These are phyloP conservation scores for Rhytidhysteron rufulum DNA, from an alignment of 2,329 filamentous ascomycete species.

Conservation along the genomic window DNA sequence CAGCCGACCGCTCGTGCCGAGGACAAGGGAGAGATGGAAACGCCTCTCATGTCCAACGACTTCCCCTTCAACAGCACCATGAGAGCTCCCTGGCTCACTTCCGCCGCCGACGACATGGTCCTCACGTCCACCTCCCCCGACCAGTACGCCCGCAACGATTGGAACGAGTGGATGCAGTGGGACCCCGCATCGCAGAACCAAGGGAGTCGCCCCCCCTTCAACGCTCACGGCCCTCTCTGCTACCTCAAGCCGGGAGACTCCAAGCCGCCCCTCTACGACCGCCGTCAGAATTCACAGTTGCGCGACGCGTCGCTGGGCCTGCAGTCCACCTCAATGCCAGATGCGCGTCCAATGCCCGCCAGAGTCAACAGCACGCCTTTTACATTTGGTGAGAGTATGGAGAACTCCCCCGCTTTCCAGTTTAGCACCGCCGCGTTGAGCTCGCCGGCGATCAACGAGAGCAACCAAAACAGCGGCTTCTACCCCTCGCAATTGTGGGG, in stretches of 20 bases:
- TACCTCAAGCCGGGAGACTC: constrained; percentile 21
- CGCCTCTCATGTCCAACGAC: constrained; percentile 30
- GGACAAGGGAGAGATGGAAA: constrained; percentile 25
- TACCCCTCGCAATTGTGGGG: constrained; percentile 31
- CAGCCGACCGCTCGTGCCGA: not conserved
- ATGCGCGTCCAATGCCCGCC: constrained; percentile 18
- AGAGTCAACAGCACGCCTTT: constrained; percentile 21
- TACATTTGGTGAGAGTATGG: constrained; percentile 29
- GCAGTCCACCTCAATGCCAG: constrained; percentile 15
- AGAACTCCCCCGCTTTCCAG: constrained; percentile 30
- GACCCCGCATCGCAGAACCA: constrained; percentile 37
- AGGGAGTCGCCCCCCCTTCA: constrained; percentile 18
- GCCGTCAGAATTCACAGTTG: constrained; percentile 22
- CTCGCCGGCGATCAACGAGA: constrained; percentile 26
- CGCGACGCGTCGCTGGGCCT: constrained; percentile 12
- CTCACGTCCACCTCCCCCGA: constrained; percentile 24
- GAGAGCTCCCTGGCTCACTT: constrained; percentile 33
- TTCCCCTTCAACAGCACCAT: constrained; percentile 24
- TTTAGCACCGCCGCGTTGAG: constrained; percentile 27
- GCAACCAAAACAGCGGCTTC: constrained; percentile 22
- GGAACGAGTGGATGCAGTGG: constrained; percentile 49
- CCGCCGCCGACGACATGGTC: constrained; percentile 28
- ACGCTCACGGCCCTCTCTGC: constrained; percentile 23
- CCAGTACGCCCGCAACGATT: constrained; percentile 33
- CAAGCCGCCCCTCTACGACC: constrained; percentile 21